These are phyloP conservation scores for Fusarium sp. DNA, from an alignment of 2,329 filamentous ascomycete species.

Conservation along the genomic window DNA sequence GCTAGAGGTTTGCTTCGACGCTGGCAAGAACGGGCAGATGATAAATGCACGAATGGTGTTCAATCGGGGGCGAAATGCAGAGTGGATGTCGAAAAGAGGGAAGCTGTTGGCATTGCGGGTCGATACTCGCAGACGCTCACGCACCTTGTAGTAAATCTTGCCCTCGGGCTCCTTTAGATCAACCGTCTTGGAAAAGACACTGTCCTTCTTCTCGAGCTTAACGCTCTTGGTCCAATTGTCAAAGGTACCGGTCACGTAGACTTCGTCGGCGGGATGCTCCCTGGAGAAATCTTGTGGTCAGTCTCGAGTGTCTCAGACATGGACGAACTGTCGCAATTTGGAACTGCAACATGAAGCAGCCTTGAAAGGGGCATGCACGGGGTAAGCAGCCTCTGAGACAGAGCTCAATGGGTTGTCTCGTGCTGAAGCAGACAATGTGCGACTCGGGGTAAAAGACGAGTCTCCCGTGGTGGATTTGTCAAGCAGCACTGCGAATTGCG, in stretches of 20 bases:
- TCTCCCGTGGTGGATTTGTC: slow-evolving; percentile 6
- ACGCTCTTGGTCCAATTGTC: slow-evolving; percentile 93
- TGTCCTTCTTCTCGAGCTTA: slow-evolving; percentile 82
- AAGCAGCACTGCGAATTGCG: slow-evolving; percentile 38
- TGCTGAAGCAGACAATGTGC: slow-evolving; percentile 20
- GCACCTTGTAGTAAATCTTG: slow-evolving; percentile 96
- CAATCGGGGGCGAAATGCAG: slow-evolving; percentile 18
- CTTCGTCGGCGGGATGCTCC: slow-evolving; percentile 86
- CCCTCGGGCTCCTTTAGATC: slow-evolving; percentile 74
- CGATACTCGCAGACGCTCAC: slow-evolving; percentile 49
- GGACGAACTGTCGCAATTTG: slow-evolving; percentile 21
- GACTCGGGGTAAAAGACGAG: slow-evolving; percentile 16
- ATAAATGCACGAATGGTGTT: not conserved
- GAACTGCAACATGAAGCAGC: slow-evolving; percentile 25
- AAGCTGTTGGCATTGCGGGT: slow-evolving; percentile 20
- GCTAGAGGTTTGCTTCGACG: slow-evolving; percentile 16
- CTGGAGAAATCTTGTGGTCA: slow-evolving; percentile 63
- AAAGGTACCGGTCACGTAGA: slow-evolving; percentile 96
- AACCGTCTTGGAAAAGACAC: slow-evolving; percentile 85
- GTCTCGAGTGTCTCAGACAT: slow-evolving; percentile 46
- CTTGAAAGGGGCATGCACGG: slow-evolving; percentile 9
- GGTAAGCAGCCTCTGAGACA: slow-evolving; percentile 22
- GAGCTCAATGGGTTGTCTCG: slow-evolving; percentile 33
- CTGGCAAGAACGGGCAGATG: slow-evolving; percentile 12
- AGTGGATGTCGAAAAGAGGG: slow-evolving; percentile 26